Evolutionary conservation across 768 basidiomycete genomes (phyloP), one percentile per base, ranked within the genome.

Genomic region (Lactarius sanguifluus): DNA sequence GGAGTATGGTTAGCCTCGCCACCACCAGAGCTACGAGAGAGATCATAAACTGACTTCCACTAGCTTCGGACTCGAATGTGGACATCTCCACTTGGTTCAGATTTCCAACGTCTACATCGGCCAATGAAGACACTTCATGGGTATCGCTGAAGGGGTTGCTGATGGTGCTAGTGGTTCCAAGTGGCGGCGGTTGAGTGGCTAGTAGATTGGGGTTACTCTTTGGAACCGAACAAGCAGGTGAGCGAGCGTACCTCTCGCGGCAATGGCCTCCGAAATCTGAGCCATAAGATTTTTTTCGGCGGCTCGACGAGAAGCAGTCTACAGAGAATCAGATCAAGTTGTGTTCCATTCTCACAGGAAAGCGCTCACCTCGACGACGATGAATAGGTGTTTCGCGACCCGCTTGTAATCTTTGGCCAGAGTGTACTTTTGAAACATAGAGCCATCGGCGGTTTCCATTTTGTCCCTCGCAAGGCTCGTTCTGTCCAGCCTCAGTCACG

Each of bases 21-120:
- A 28, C 1, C 13, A 28, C 4, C 3, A 1, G 16, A n/a, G 16
- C 13, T 7, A 25, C n/a, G 36, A 52, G 20, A 52, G 18, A 23
- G 13, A 64, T 28, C 6, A 57, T 30, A 40, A 12, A 23, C 63
- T n/a, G 18, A 64, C 63, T 41, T 18, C 36, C 45, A 9, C 32
- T 58, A 28, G 16, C 7, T 57, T 43, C 41, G 13, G 6, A 16
- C 13, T 30, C 9, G 25, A 28, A 64, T n/a, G 32, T 40, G 8
- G 57, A 20, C 63, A 64, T 58, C 13, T 64, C 63, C 45, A 64
- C 57, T 28, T 9, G 23, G 40, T 52, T 16, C 25, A 58, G 12
- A 20, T 47, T 12, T 8, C 12, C 23, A 20, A 59, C 45, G 36
- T 23, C 5, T n/a, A 58, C 36, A 16, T 52, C 47, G 20, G 13